Conservation (phyloP, 805 yeast genomes). For the Wickerhamia fluorescens region DNA sequence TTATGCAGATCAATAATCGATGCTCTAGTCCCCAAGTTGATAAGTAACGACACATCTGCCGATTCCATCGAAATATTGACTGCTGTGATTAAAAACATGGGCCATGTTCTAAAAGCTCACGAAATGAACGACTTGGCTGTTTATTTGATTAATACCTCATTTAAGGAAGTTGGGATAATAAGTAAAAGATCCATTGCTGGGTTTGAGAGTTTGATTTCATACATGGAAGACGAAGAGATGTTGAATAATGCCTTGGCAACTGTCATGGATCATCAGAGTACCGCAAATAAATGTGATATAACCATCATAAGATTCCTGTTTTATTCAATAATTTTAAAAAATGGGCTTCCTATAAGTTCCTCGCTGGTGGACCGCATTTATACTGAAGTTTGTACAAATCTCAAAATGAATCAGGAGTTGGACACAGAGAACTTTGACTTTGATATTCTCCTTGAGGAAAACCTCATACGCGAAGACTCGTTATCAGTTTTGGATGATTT, state of each 20-base stretch:
- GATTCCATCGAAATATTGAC: slow-evolving; percentile 57
- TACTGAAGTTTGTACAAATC: slow-evolving; percentile 2
- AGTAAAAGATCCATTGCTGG: slow-evolving; percentile 46
- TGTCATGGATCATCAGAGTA: background rate
- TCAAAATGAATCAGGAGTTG: slow-evolving; percentile 2
- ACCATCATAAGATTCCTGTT: slow-evolving; percentile 4
- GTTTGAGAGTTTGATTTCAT: slow-evolving; percentile 34
- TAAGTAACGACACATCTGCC: slow-evolving; percentile 30
- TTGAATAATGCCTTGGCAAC: slow-evolving; percentile 4
- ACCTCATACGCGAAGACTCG: slow-evolving; percentile 47
- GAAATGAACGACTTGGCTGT: slow-evolving; percentile 25
- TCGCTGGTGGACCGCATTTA: slow-evolving; percentile 1
- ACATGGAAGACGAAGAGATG: slow-evolving; percentile 3
- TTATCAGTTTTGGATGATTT: slow-evolving; percentile 35
- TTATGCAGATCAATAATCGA: slow-evolving; percentile 27
- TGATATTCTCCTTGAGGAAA: slow-evolving; percentile 34
- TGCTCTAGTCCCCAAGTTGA: slow-evolving; percentile 32
- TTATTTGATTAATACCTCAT: slow-evolving; percentile 30
- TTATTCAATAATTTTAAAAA: slow-evolving; percentile 4
- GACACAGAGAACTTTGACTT: slow-evolving; percentile 32
- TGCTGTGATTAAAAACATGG: slow-evolving; percentile 47
- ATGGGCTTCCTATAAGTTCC: slow-evolving; percentile 2
- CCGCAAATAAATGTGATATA: too few species aligned
- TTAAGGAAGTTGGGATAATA: slow-evolving; percentile 35
- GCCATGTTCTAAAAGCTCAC: slow-evolving; percentile 28